A percentile compares a stretch with the other conserved stretches of the same genome.
phyloP scores from a whole-genome alignment of 2,329 filamentous ascomycete genomes.

The Hymenoscyphus repandus region DNA sequence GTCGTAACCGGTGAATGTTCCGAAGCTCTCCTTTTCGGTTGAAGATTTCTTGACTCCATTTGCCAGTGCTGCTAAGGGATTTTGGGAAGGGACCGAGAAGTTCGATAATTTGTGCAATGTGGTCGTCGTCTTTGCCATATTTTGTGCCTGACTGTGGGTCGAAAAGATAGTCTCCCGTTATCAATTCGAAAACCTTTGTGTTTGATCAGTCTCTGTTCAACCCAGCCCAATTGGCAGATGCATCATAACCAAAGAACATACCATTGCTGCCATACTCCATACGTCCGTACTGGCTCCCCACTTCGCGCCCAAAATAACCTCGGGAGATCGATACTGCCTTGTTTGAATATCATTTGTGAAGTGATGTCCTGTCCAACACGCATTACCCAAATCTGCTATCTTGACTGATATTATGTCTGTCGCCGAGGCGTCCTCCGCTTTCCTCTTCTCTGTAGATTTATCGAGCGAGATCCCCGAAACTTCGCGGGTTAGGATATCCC shows the following conservation, averaged over 20 bases:
- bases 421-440: conserved; percentile 50
- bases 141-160: conserved; percentile 98
- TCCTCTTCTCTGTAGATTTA: conserved; percentile 62
- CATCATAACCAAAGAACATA: conserved; percentile 40
- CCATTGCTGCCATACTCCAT: conserved; percentile 99
- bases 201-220: background rate
- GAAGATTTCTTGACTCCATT: conserved; percentile 99
- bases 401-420: conserved; percentile 79
- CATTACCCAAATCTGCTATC: conserved; percentile 96
- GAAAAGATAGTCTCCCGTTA: conserved; percentile 97
- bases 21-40: conserved; percentile 95
- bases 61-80: conserved; percentile 82
- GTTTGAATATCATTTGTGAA: conserved; percentile 99
- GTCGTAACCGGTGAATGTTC: conserved; percentile 92
- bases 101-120: conserved; percentile 98
- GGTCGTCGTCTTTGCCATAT: conserved; percentile 98
- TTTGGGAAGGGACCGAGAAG: conserved; percentile 91
- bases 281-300: conserved; percentile 99
- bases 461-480: conserved; percentile 93
- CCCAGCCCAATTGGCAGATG: no score
- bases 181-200: conserved; percentile 83
- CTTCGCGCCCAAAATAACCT: conserved; percentile 93
- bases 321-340: conserved; percentile 91
- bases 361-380: conserved; percentile 97
- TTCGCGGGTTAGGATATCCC: conserved; percentile 84